Percentiles rank a stretch among this genome's conserved stretches.
Conservation (phyloP, 768 basidiomycete genomes). For the Leccinum boreale region DNA sequence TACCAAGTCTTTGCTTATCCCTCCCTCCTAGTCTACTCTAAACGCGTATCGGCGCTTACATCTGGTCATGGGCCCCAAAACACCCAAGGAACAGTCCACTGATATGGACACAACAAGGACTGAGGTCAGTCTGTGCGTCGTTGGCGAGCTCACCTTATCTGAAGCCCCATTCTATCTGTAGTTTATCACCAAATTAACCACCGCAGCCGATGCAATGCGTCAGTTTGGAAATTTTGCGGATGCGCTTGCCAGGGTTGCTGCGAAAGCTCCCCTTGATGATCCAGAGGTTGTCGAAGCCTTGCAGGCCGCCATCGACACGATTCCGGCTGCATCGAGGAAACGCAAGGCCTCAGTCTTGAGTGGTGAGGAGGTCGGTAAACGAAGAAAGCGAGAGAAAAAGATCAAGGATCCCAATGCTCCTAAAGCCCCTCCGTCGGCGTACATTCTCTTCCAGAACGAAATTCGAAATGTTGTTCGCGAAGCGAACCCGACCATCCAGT, state of each 20-base stretch:
- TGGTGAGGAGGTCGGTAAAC: conserved; percentile 37
- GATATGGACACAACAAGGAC: conserved; percentile 28
- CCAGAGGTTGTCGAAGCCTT: conserved; percentile 27
- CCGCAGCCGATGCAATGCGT: conserved; percentile 62
- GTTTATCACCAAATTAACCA: conserved; percentile 53
- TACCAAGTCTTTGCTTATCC: conserved; percentile 39
- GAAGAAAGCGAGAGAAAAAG: conserved; percentile 49
- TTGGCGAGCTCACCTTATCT: conserved; percentile 11
- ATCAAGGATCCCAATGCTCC: conserved; percentile 89
- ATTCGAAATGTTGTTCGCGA: conserved; percentile 72
- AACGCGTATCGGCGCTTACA: conserved; percentile 25
- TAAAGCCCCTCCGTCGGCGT: conserved; percentile 89
- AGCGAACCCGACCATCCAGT: conserved; percentile 57
- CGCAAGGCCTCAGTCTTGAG: conserved; percentile 41
- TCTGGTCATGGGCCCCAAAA: conserved; percentile 26
- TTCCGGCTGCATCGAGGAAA: conserved; percentile 42
- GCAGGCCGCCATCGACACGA: conserved; percentile 31
- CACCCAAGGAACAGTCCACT: conserved; percentile 21
- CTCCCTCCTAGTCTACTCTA: conserved; percentile 18
- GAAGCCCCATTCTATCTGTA: conserved; percentile 30
- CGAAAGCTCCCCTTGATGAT: conserved; percentile 35
- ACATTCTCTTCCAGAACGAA: conserved; percentile 93
- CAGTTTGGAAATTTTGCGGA: conserved; percentile 61
- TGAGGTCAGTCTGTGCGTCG: conserved; percentile 26
- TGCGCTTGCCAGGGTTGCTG: conserved; percentile 49